A percentile compares a stretch with the other conserved stretches of the same genome.
Evolutionary conservation across 176 grass and related monocot genomes (phyloP).

Genomic region (Eremochloa ophiuroides): DNA sequence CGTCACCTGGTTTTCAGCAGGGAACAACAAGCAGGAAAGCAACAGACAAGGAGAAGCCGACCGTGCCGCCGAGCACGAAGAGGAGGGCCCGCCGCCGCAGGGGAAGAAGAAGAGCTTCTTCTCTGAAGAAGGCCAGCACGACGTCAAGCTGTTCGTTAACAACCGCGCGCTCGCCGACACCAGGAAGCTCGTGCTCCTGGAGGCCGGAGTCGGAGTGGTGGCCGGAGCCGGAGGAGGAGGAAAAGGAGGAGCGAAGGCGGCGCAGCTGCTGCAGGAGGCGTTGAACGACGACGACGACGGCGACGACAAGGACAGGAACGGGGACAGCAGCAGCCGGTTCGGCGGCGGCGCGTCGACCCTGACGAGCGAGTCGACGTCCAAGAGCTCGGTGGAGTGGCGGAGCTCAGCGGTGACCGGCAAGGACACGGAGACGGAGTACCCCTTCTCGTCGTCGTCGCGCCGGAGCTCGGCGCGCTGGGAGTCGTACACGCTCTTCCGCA

Average conservation of each 20-base stretch:
- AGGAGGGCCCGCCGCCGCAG: neutral
- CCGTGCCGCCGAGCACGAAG: neutral
- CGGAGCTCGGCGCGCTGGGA: slow-evolving; percentile 93
- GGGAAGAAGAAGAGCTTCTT: neutral
- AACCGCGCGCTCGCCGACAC: slow-evolving; percentile 15
- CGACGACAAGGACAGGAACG: slow-evolving; percentile 2
- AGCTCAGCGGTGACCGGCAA: slow-evolving; percentile 68
- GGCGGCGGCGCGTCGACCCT: slow-evolving; percentile 50
- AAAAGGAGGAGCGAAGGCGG: neutral
- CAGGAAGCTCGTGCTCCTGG: slow-evolving; percentile 25
- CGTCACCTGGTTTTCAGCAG: slow-evolving; percentile 3
- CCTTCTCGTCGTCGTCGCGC: slow-evolving; percentile 90
- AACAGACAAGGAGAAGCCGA: neutral
- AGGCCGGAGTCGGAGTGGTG: slow-evolving; percentile 7
- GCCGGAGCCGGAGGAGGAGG: too few relatives aligned
- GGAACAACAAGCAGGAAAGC: slow-evolving; percentile 5
- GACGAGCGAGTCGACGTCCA: slow-evolving; percentile 91
- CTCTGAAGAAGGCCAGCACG: neutral
- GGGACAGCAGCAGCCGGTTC: slow-evolving; percentile 35
- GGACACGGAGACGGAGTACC: slow-evolving; percentile 83
- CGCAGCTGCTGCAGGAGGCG: neutral
- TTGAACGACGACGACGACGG: neutral
- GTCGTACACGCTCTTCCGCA: slow-evolving; percentile 74
- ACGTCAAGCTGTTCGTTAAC: slow-evolving; percentile 31
- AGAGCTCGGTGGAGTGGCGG: slow-evolving; percentile 95